Conservation (phyloP, 2,329 filamentous ascomycete genomes). For the Raffaelea deltoideospora region DNA sequence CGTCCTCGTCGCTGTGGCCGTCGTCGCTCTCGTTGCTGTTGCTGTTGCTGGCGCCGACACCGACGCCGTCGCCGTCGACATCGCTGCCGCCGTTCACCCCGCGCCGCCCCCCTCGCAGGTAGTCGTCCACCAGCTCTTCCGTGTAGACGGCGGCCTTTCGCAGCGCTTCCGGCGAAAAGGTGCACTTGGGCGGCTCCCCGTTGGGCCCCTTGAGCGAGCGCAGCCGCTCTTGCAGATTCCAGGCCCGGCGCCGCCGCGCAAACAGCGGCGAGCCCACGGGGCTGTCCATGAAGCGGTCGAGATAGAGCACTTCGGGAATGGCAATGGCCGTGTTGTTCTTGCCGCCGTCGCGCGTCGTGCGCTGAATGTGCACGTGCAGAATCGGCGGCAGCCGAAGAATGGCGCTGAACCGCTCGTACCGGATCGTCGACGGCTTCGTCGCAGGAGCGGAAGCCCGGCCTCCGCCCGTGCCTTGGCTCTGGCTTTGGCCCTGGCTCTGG, state of each 20-base stretch:
- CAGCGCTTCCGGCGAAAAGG: neutral
- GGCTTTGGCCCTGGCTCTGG: too few species aligned
- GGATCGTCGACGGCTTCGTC: too few species aligned
- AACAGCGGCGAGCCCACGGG: conserved; percentile 45
- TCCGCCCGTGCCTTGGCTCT: too few species aligned
- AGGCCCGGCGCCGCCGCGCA: conserved; percentile 50
- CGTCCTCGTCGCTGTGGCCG: conserved; percentile 2
- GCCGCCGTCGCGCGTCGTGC: conserved; percentile 55
- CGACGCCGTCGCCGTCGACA: neutral
- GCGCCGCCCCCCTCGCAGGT: neutral
- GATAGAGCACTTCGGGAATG: conserved; percentile 66
- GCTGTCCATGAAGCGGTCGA: conserved; percentile 77
- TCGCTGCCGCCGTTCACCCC: neutral
- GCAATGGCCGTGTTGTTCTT: conserved; percentile 68
- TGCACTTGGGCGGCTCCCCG: conserved; percentile 6
- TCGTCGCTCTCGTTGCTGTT: neutral
- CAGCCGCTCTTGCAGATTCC: conserved; percentile 57
- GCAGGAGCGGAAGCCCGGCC: too few species aligned
- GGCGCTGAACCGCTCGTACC: conserved; percentile 47
- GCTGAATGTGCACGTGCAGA: conserved; percentile 77
- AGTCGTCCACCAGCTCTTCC: neutral
- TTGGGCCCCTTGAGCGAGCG: conserved; percentile 32
- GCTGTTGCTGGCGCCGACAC: neutral
- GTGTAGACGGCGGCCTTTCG: conserved; percentile 3
- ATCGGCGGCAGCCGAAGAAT: conserved; percentile 69